phyloP scores from a whole-genome alignment of 2,329 filamentous ascomycete species.

The Phialemoniopsis sp. region DNA sequence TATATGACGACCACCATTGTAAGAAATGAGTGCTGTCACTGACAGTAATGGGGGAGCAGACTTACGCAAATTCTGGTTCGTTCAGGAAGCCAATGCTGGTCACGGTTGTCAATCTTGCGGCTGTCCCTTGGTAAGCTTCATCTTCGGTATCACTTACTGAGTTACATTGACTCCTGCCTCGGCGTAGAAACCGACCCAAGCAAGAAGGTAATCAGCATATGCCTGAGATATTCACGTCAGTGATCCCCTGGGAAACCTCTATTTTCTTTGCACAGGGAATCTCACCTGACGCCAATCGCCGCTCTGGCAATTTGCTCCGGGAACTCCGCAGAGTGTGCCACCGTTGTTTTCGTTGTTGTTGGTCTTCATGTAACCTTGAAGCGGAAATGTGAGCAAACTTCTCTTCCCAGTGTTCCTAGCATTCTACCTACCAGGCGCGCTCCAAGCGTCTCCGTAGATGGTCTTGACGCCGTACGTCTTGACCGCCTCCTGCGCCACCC shows the following conservation, averaged over 20 bases:
- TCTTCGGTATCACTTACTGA: too few relatives aligned
- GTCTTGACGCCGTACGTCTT: constrained; percentile 19
- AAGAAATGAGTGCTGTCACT: background rate
- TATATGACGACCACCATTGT: constrained; percentile 3
- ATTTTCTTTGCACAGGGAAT: too few relatives aligned
- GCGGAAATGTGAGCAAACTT: background rate
- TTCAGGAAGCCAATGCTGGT: constrained; percentile 37
- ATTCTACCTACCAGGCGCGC: constrained; percentile 26
- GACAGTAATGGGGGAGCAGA: constrained; percentile 6
- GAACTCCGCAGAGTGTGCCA: constrained; percentile 28
- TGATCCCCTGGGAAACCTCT: too few relatives aligned
- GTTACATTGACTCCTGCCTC: constrained; percentile 36
- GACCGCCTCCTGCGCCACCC: constrained; percentile 43
- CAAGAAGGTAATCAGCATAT: constrained; percentile 42
- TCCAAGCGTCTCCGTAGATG: constrained; percentile 41
- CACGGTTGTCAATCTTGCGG: too few relatives aligned
- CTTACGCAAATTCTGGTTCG: constrained; percentile 31
- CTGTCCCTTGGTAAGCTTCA: too few relatives aligned
- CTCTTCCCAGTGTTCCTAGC: background rate
- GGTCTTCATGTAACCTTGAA: constrained; percentile 39
- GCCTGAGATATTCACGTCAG: constrained; percentile 24
- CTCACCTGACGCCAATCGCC: constrained; percentile 26
- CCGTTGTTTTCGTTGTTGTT: constrained; percentile 27
- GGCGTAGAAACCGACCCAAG: constrained; percentile 42
- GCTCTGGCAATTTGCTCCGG: constrained; percentile 28